Conservation (phyloP, 257 asterid species). For the Plantago elongata region DNA sequence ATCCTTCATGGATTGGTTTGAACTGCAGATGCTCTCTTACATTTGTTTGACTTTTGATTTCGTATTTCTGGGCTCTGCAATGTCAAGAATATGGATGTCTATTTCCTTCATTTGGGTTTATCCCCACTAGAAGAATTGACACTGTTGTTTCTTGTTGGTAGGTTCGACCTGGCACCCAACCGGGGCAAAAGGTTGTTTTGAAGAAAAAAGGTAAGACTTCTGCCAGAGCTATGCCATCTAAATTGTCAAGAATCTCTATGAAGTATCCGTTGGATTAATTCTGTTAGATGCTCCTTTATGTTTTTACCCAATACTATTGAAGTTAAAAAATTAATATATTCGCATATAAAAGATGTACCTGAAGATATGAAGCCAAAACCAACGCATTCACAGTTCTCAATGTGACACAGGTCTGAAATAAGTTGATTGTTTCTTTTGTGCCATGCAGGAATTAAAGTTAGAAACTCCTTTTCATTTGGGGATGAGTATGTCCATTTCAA, state of each 20-base stretch:
- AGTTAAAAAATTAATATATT: too few species aligned
- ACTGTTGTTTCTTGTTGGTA: constrained; percentile 23
- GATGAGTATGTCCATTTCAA: constrained; percentile 89
- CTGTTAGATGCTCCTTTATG: too few species aligned
- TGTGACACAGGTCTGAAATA: too few species aligned
- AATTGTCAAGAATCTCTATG: background rate
- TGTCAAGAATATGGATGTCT: background rate
- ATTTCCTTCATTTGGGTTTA: background rate
- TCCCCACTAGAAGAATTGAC: constrained; percentile 10
- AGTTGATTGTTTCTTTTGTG: too few species aligned
- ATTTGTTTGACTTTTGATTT: background rate
- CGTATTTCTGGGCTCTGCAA: background rate
- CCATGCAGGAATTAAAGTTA: constrained; percentile 67
- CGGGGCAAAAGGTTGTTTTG: constrained; percentile 91
- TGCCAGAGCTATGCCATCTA: background rate
- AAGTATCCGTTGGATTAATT: background rate
- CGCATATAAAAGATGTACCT: too few species aligned
- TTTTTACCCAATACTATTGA: too few species aligned
- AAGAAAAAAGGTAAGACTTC: constrained; percentile 55
- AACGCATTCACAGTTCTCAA: too few species aligned
- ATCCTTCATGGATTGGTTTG: too few species aligned
- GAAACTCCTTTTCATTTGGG: constrained; percentile 69
- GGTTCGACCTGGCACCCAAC: constrained; percentile 96
- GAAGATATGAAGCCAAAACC: too few species aligned
- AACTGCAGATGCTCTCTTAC: background rate